phyloP scores from a whole-genome alignment of 2,329 filamentous ascomycete species.

The Didymella glomerata region DNA sequence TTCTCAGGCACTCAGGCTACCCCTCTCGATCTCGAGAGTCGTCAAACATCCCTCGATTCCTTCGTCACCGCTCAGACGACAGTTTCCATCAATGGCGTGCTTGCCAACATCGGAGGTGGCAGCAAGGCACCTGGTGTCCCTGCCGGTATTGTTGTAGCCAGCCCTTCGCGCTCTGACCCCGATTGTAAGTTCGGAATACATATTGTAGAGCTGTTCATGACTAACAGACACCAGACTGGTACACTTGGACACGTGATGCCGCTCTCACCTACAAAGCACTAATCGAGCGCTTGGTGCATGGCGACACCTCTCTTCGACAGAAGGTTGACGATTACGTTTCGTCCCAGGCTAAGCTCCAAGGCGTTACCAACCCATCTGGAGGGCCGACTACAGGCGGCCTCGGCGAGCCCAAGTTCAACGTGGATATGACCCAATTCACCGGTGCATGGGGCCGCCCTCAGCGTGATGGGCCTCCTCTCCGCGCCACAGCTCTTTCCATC shows the following conservation, averaged over 20 bases:
- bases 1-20: slow-evolving; percentile 18
- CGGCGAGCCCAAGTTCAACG: slow-evolving; percentile 77
- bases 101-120: slow-evolving; percentile 66
- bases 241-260: slow-evolving; percentile 80
- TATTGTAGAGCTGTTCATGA: not conserved
- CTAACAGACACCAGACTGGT: slow-evolving; percentile 66
- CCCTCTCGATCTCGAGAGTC: slow-evolving; percentile 22
- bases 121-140: slow-evolving; percentile 58
- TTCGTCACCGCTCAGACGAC: slow-evolving; percentile 57
- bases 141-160: slow-evolving; percentile 63
- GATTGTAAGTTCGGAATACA: slow-evolving; percentile 54
- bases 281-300: slow-evolving; percentile 70
- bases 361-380: slow-evolving; percentile 74
- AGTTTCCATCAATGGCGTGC: slow-evolving; percentile 60
- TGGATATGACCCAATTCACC: slow-evolving; percentile 70
- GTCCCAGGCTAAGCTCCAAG: slow-evolving; percentile 72
- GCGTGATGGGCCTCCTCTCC: slow-evolving; percentile 78
- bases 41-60: slow-evolving; percentile 28
- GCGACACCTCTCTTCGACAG: slow-evolving; percentile 65
- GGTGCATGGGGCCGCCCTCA: slow-evolving; percentile 80
- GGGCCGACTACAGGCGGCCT: slow-evolving; percentile 60
- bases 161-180: slow-evolving; percentile 62
- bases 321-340: slow-evolving; percentile 73
- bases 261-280: slow-evolving; percentile 74
- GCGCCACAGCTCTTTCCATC: slow-evolving; percentile 75